Conservation (phyloP, 305 asterid genomes). For the Fraxinus sp. region DNA sequence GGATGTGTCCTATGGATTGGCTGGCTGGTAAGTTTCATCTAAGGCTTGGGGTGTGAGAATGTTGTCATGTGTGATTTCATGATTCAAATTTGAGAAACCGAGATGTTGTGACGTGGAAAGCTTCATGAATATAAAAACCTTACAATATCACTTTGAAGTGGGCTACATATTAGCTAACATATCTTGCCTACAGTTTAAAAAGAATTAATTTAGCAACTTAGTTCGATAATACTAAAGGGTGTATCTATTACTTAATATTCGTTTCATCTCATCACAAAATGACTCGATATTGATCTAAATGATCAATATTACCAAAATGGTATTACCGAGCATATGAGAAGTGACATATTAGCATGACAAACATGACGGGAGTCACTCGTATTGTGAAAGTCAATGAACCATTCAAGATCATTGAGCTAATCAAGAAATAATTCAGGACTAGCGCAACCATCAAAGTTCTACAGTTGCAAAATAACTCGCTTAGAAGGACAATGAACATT, state of each 20-base stretch:
- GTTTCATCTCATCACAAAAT: neutral
- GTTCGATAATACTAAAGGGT: neutral
- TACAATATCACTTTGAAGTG: neutral
- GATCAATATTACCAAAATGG: neutral
- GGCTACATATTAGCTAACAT: neutral
- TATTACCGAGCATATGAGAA: neutral
- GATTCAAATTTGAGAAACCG: neutral
- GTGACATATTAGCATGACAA: neutral
- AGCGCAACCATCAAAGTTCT: neutral
- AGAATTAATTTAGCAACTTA: neutral
- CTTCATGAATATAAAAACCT: neutral
- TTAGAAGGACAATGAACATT: neutral
- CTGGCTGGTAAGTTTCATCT: neutral
- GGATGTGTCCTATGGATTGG: neutral
- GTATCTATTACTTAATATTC: neutral
- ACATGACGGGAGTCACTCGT: neutral
- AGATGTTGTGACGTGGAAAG: neutral
- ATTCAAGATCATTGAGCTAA: neutral
- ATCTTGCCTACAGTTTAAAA: too few species aligned
- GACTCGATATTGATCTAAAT: neutral
- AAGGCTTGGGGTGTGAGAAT: neutral
- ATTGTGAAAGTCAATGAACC: neutral
- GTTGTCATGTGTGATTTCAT: neutral
- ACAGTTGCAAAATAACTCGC: neutral
- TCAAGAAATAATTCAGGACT: neutral